phyloP scores from a whole-genome alignment of 495 filamentous ascomycete genomes.

The Bombardia bombarda region DNA sequence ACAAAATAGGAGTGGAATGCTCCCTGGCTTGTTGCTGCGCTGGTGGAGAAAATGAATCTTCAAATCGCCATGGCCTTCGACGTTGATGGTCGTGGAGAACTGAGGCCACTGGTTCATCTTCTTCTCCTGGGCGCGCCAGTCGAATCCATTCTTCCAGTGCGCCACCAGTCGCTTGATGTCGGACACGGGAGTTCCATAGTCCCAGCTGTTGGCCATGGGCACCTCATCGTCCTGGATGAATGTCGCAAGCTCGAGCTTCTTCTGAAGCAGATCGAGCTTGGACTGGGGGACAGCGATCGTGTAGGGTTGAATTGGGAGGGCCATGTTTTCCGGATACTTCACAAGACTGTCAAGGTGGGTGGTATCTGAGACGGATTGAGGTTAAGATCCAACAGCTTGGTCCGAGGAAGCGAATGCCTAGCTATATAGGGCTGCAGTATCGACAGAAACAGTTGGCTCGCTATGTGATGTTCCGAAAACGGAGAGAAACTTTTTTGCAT shows the following conservation, averaged over 20 bases:
- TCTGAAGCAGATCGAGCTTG: conserved; percentile 20
- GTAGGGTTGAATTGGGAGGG: conserved; percentile 20
- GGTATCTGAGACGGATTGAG: too few relatives aligned
- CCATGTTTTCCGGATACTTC: too few relatives aligned
- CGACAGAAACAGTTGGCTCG: too few relatives aligned
- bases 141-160: conserved; percentile 41
- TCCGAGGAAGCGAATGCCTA: too few relatives aligned
- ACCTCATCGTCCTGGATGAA: conserved; percentile 25
- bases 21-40: conserved; percentile 30
- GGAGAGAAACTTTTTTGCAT: too few relatives aligned
- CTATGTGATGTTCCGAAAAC: too few relatives aligned
- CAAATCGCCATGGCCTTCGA: conserved; percentile 37
- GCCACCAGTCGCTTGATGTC: conserved; percentile 43
- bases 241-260: conserved; percentile 19
- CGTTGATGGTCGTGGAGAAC: conserved; percentile 42
- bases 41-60: conserved; percentile 50
- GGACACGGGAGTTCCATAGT: conserved; percentile 38
- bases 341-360: too few relatives aligned
- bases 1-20: conserved; percentile 47
- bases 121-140: conserved; percentile 39
- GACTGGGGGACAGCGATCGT: conserved; percentile 22
- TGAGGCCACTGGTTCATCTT: conserved; percentile 49
- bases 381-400: too few relatives aligned
- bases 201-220: conserved; percentile 22
- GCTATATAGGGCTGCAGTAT: too few relatives aligned